Evolutionary conservation across 805 yeast species (phyloP).

Genomic region (Sungouiozyma intestinalis): DNA sequence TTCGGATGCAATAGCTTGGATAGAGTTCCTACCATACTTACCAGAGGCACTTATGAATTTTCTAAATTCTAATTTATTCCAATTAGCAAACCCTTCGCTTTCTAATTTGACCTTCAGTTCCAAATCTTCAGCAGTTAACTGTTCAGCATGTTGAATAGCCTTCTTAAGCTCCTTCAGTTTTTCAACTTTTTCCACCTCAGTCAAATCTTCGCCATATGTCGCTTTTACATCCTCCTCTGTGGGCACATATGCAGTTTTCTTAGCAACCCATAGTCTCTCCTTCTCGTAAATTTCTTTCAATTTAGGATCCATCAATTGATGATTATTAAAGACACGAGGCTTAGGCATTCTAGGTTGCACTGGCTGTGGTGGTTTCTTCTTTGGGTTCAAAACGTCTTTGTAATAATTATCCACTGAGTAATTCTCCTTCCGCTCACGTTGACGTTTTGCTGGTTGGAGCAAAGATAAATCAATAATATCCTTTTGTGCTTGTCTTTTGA

Average conservation of each 20-base stretch:
- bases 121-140: slow-evolving; percentile 76
- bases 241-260: slow-evolving; percentile 59
- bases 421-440: slow-evolving; percentile 54
- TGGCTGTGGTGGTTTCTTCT: slow-evolving; percentile 35
- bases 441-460: slow-evolving; percentile 73
- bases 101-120: slow-evolving; percentile 48
- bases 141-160: slow-evolving; percentile 65
- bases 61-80: slow-evolving; percentile 83
- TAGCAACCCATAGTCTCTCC: slow-evolving; percentile 70
- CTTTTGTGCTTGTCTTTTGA: slow-evolving; percentile 50
- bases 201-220: slow-evolving; percentile 30
- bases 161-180: slow-evolving; percentile 51
- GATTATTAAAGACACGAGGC: slow-evolving; percentile 74
- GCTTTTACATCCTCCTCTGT: slow-evolving; percentile 42
- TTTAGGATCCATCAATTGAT: slow-evolving; percentile 76
- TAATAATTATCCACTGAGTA: slow-evolving; percentile 83
- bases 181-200: slow-evolving; percentile 34
- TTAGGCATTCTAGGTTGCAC: slow-evolving; percentile 78
- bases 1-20: slow-evolving; percentile 63
- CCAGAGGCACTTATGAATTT: slow-evolving; percentile 66
- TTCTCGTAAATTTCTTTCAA: slow-evolving; percentile 66
- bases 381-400: slow-evolving; percentile 68
- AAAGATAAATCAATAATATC: slow-evolving; percentile 49
- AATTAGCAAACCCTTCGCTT: slow-evolving; percentile 61
- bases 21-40: slow-evolving; percentile 75